Base-by-base conservation (phyloP, 2,329 filamentous ascomycete species). In the Camptophora hylomeconis region DNA sequence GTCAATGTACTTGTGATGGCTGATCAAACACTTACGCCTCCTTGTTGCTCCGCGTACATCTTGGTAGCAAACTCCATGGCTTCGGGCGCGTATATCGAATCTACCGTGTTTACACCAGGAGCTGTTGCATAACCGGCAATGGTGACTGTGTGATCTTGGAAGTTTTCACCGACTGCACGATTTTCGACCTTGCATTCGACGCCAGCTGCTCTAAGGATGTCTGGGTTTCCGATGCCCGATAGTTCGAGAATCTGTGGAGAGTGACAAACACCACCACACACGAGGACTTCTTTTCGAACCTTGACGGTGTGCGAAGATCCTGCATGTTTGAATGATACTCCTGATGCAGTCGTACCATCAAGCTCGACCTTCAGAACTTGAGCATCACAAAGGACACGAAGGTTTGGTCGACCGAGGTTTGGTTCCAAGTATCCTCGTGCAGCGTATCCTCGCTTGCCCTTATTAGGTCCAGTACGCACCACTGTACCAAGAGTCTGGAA, bases 161-260 rank as follows among this genome's bases (percentile, higher is more conserved):
- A 51, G 32, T 65, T 65, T 16, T 56, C 56, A 3, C 63, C 64
- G 3, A 67, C 56, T 3, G 49, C 57, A 2, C 50, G 47, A 27
- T 60, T 60, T 17, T 52, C 46, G 5, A 65, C 50, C 28, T 56
- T 55, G 17, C 54, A 50, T 3, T 52, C 39, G 3, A 68, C 53
- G 0, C 54, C 55, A 1, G 54, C 54, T 0, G 42, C 43, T 7
- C 45, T 37, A 2, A 68, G 51, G 2, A 65, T 42, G 0, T 49
- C 45, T 0, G 53, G 48, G 24, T 59, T 56, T 3, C 73, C 72
- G 14, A 78, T 59, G 0, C 72, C 72, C 0, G 70, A 75, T 2
- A 74, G 54, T 38, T 77, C 72, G 10, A 68, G 61, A 11, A 71
- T 55, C 48, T 65, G 68, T 3, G 63, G 73, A 10, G 65, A 70